Percentiles rank a stretch among this genome's conserved stretches.
These are phyloP conservation scores for Puccinia polysora DNA, from an alignment of 1,284 basidiomycete genomes.

Conservation along the genomic window DNA sequence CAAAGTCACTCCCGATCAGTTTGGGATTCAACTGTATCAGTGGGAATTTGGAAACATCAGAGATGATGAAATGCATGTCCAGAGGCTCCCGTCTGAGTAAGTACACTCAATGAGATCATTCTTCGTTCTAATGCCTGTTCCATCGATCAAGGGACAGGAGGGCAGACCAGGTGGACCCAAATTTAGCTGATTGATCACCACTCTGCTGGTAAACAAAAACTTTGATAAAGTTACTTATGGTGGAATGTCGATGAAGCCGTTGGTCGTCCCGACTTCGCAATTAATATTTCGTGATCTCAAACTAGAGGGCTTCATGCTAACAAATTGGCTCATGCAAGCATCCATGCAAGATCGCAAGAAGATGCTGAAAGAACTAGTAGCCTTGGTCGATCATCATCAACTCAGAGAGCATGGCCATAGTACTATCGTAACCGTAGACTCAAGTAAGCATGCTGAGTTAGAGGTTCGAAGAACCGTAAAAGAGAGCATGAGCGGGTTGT, in stretches of 20 bases:
- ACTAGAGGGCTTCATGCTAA: conserved; percentile 45
- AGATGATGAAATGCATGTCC: conserved; percentile 66
- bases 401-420: neutral
- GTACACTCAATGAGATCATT: neutral
- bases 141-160: neutral
- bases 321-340: neutral
- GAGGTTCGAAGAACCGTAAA: conserved; percentile 2
- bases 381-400: conserved; percentile 17
- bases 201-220: too few relatives aligned
- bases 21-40: conserved; percentile 75
- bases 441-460: neutral
- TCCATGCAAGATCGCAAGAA: conserved; percentile 5
- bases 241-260: conserved; percentile 76
- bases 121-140: neutral
- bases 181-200: too few relatives aligned
- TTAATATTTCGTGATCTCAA: conserved; percentile 67
- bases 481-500: conserved; percentile 5
- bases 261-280: conserved; percentile 68
- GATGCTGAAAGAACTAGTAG: conserved; percentile 49
- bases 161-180: neutral
- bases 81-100: conserved; percentile 36
- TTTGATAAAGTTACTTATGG: conserved; percentile 67
- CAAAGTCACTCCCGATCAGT: conserved; percentile 56
- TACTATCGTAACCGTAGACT: conserved; percentile 18
- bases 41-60: conserved; percentile 62